Conservation (phyloP, 176 grass and related monocot species). For the Musa troglodytarum region DNA sequence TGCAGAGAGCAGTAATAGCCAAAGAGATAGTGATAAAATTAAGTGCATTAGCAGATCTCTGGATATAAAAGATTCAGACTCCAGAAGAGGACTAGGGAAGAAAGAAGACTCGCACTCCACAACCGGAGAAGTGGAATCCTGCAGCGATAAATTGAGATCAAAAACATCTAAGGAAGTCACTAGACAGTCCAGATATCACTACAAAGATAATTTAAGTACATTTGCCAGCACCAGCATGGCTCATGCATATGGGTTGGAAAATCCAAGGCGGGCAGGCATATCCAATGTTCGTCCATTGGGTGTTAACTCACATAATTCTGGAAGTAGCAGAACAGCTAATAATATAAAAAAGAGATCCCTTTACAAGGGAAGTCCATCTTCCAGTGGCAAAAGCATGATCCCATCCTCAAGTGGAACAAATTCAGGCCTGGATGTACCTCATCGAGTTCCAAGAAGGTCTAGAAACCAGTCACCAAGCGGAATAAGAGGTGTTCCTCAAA, state of each 20-base stretch:
- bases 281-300: background rate
- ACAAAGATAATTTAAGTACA: constrained; percentile 1
- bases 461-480: background rate
- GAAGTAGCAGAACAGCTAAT: background rate
- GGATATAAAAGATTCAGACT: background rate
- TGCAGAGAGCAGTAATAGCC: background rate
- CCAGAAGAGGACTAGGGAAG: background rate
- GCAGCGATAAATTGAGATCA: background rate
- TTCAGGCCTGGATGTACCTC: background rate
- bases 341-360: background rate
- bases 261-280: background rate
- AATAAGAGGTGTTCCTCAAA: background rate
- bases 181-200: background rate
- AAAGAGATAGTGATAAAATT: background rate
- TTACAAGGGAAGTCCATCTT: background rate
- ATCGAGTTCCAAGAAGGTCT: background rate
- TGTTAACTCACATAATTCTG: background rate
- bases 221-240: background rate
- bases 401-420: background rate
- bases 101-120: background rate
- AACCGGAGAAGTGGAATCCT: background rate
- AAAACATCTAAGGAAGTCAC: background rate
- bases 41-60: background rate
- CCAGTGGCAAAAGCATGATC: background rate
- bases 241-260: background rate